Evolutionary conservation across 495 filamentous ascomycete species (phyloP).

Genomic region (Penicillium samsonianum): DNA sequence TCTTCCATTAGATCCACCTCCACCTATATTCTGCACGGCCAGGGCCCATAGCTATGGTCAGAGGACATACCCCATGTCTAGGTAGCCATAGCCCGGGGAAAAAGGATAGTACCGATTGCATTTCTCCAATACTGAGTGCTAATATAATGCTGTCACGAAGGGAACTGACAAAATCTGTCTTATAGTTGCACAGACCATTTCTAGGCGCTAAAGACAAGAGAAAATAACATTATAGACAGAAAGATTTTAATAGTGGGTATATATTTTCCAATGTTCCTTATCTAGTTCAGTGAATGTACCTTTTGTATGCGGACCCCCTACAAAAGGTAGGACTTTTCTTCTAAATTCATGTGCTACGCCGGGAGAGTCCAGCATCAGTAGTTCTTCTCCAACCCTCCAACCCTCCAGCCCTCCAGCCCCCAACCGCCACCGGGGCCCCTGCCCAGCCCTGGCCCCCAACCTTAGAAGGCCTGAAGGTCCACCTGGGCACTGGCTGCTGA

Average conservation of each 20-base stretch:
- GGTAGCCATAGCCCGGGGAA: no score
- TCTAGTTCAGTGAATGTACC: neutral
- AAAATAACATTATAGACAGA: neutral
- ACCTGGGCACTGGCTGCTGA: no score
- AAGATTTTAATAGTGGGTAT: neutral
- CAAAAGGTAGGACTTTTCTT: no score
- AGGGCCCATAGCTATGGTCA: conserved; percentile 2
- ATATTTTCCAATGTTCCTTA: neutral
- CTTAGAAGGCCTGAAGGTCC: neutral
- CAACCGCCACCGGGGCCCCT: neutral
- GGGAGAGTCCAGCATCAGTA: neutral
- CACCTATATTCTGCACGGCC: conserved; percentile 2
- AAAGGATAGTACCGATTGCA: no score
- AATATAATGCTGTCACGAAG: neutral
- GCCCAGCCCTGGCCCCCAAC: no score
- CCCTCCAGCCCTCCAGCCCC: no score
- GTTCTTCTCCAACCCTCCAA: no score
- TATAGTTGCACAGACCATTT: neutral
- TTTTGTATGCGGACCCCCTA: neutral
- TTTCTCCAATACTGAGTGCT: neutral
- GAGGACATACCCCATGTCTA: neutral
- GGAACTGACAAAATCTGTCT: neutral
- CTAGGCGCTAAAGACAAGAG: neutral
- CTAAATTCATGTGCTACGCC: no score
- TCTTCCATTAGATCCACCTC: neutral